phyloP scores from a whole-genome alignment of 768 basidiomycete genomes.

The Hydnomerulius pinastri region DNA sequence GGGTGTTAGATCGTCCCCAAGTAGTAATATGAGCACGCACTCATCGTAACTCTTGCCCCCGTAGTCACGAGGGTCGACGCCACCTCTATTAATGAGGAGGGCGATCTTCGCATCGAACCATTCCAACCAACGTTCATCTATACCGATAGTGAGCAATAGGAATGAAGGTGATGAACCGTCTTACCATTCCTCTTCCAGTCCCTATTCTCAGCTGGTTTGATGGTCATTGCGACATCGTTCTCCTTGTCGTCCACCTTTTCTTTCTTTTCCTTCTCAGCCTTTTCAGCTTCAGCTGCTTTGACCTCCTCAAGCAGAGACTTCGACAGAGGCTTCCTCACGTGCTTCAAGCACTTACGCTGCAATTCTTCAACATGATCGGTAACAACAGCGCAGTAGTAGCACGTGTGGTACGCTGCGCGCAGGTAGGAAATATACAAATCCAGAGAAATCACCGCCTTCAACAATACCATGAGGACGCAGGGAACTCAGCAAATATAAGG shows the following conservation, averaged over 20 bases:
- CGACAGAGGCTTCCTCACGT: constrained; percentile 77
- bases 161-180: constrained; percentile 17
- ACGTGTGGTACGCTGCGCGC: constrained; percentile 89
- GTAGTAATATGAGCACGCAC: constrained; percentile 48
- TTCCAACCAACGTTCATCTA: constrained; percentile 89
- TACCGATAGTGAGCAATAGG: constrained; percentile 12
- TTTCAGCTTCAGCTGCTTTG: constrained; percentile 53
- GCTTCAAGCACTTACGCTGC: constrained; percentile 91
- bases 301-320: constrained; percentile 62
- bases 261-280: constrained; percentile 48
- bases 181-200: constrained; percentile 71
- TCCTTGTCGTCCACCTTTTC: constrained; percentile 48
- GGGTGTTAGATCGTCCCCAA: constrained; percentile 14
- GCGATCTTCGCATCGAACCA: constrained; percentile 87
- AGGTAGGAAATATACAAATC: constrained; percentile 94
- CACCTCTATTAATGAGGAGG: constrained; percentile 74
- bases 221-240: constrained; percentile 25
- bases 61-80: constrained; percentile 84
- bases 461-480: constrained; percentile 22
- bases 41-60: constrained; percentile 90
- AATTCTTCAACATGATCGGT: constrained; percentile 95
- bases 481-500: constrained; percentile 8
- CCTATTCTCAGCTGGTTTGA: constrained; percentile 45
- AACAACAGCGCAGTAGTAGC: constrained; percentile 96
- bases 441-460: constrained; percentile 75